Evolutionary conservation across 805 yeast genomes (phyloP).

Genomic region (Yamadazyma sp.): DNA sequence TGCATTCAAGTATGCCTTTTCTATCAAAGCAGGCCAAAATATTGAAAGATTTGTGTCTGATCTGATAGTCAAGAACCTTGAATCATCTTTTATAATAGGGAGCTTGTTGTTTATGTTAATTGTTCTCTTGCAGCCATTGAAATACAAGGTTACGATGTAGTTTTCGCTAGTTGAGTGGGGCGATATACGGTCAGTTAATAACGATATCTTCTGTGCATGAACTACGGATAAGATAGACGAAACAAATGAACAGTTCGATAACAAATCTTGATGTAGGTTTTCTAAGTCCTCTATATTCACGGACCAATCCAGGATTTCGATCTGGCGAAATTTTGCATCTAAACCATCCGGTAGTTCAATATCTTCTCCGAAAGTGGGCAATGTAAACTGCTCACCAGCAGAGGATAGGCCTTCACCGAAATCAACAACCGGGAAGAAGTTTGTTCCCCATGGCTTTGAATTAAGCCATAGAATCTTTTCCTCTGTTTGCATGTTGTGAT

Average conservation of each 20-base stretch:
- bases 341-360: slow-evolving; percentile 17
- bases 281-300: slow-evolving; percentile 23
- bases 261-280: slow-evolving; percentile 46
- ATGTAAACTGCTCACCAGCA: slow-evolving; percentile 4
- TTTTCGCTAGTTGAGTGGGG: slow-evolving; percentile 24
- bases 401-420: slow-evolving; percentile 17
- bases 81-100: slow-evolving; percentile 32
- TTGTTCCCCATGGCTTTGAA: slow-evolving; percentile 18
- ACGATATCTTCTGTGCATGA: slow-evolving; percentile 17
- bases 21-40: slow-evolving; percentile 72
- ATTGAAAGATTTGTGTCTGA: slow-evolving; percentile 34
- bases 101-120: slow-evolving; percentile 48
- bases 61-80: slow-evolving; percentile 33
- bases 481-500: slow-evolving; percentile 3
- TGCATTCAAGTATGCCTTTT: slow-evolving; percentile 69
- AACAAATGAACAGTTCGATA: slow-evolving; percentile 76
- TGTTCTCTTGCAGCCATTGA: slow-evolving; percentile 55
- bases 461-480: slow-evolving; percentile 29
- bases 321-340: slow-evolving; percentile 9
- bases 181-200: slow-evolving; percentile 22
- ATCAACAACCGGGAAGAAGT: slow-evolving; percentile 21
- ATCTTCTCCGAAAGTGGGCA: not conserved
- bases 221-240: slow-evolving; percentile 59
- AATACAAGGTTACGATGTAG: slow-evolving; percentile 42
- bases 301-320: slow-evolving; percentile 43